Evolutionary conservation across 805 yeast species (phyloP).

Genomic region (Starmerella floricola): DNA sequence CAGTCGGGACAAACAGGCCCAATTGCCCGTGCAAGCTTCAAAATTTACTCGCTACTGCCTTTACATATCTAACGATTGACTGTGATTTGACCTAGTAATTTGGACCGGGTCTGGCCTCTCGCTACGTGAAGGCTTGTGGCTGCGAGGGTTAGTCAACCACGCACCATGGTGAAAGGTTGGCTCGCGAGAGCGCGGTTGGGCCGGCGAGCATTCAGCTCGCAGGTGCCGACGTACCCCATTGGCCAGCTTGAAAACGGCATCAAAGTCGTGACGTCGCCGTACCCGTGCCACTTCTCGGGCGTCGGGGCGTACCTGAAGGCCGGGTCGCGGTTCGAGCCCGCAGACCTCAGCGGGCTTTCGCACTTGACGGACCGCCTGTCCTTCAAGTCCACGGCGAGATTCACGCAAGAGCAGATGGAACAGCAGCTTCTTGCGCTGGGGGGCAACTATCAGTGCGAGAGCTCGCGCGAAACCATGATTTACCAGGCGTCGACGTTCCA

Average conservation of each 20-base stretch:
- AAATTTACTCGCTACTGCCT: too few species aligned
- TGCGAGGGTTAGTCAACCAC: too few species aligned
- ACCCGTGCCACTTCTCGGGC: conserved; percentile 85
- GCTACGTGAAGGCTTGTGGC: too few species aligned
- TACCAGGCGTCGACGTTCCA: conserved; percentile 94
- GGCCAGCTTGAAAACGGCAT: conserved; percentile 58
- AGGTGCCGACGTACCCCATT: conserved; percentile 14
- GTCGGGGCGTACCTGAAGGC: conserved; percentile 81
- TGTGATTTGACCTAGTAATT: too few species aligned
- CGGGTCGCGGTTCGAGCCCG: conserved; percentile 74
- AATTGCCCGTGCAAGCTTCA: too few species aligned
- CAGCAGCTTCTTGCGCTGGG: conserved; percentile 68
- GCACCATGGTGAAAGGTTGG: too few species aligned
- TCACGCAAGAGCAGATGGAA: conserved; percentile 55
- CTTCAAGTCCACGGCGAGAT: conserved; percentile 32
- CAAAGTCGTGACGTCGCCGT: conserved; percentile 68
- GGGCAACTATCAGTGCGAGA: conserved; percentile 87
- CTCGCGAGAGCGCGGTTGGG: background rate
- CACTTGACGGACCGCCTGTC: conserved; percentile 81
- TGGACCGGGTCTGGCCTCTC: too few species aligned
- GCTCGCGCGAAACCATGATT: conserved; percentile 81
- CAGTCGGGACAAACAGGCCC: too few species aligned
- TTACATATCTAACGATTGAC: too few species aligned
- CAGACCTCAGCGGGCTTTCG: conserved; percentile 53
- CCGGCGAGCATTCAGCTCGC: background rate